Conservation (phyloP, 345 rosid species). For the Salix brachista region DNA sequence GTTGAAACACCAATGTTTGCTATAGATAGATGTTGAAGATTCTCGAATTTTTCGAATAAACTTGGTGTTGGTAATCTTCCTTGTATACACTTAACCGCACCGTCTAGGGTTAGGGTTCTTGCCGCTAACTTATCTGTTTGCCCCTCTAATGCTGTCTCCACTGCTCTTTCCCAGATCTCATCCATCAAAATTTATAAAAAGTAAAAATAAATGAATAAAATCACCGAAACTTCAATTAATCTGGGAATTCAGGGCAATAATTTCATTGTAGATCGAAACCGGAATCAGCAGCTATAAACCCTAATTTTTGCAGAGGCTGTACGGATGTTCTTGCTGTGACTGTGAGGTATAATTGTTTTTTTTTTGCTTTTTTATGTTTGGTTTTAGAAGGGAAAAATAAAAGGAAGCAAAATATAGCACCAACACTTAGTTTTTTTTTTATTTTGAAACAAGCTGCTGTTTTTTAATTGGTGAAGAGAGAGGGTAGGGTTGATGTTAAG, state of each 20-base stretch:
- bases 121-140: slow-evolving; percentile 41
- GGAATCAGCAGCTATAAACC: slow-evolving; percentile 13
- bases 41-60: slow-evolving; percentile 52
- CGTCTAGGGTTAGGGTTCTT: slow-evolving; percentile 57
- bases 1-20: slow-evolving; percentile 64
- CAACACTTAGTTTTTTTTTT: not conserved
- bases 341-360: not conserved
- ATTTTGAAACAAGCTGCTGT: not conserved
- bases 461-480: slow-evolving; percentile 17
- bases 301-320: slow-evolving; percentile 13
- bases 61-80: slow-evolving; percentile 54
- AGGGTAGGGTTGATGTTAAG: not conserved
- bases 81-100: slow-evolving; percentile 67
- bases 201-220: not conserved
- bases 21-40: slow-evolving; percentile 62
- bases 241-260: not conserved
- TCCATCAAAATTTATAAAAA: slow-evolving; percentile 39
- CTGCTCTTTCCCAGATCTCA: slow-evolving; percentile 81
- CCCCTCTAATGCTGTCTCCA: slow-evolving; percentile 63
- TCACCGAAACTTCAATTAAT: not conserved
- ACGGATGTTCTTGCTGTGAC: not conserved
- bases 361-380: not conserved
- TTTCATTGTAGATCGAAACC: not conserved
- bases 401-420: not conserved
- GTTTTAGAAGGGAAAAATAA: not conserved